Evolutionary conservation across 2,329 filamentous ascomycete genomes (phyloP), one percentile per base, ranked within the genome.

Genomic region (Trichocomaceae sp.): DNA sequence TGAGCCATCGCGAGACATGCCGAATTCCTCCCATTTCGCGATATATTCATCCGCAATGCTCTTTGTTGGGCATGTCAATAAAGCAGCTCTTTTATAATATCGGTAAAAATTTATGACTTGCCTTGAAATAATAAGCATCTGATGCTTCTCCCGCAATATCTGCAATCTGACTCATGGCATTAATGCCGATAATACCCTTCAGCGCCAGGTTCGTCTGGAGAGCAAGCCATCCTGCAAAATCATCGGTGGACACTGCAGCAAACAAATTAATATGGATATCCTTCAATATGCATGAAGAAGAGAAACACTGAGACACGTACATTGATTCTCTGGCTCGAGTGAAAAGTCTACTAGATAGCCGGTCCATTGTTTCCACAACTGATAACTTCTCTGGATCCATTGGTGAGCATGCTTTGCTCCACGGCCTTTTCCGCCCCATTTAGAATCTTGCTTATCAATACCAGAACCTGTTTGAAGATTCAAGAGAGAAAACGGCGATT

Each of bases 131-230:
- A 13, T 45, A 42, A 33, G 75, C 77, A 55, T 88, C 81, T 2
- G 74, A 71, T 2, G 73, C 64, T 47, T 86, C 77, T 41, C 81
- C 83, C 10, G 84, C 80, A 2, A 85, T 69, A 22, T 79, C 75
- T 1, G 88, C 80, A 22, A 93, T 79, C 60, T 85, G 81, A 60
- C 83, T 83, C 84, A 90, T 90, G 22, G 87, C 87, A 66, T 84
- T 83, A 68, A 92, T 86, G 20, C 87, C 88, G 54, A 93, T 83
- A 61, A 92, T 91, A 44, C 88, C 88, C 71, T 93, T 93, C 58
- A 93, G 77, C 0, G 88, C 88, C 20, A 93, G 76, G 64, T 93
- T 91, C 2, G 87, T 91, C 68, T 92, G 88, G 59, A 91, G 84
- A 4, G 84, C 81, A 19, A 90, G 77, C 69, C 85, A 85, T 41